Conservation (phyloP, 495 filamentous ascomycete species). For the Penicillium desertorum region DNA sequence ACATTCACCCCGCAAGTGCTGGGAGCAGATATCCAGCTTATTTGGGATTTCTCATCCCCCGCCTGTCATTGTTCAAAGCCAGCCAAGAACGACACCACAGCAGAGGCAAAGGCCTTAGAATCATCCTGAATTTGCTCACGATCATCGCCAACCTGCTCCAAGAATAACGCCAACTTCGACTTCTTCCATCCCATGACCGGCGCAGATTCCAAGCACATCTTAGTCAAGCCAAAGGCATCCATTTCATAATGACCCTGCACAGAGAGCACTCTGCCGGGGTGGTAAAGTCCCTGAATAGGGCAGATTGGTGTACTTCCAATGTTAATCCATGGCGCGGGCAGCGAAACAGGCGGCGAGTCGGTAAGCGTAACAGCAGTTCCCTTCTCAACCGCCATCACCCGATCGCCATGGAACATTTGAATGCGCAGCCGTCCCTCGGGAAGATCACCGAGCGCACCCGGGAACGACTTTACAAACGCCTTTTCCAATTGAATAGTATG, state of each 20-base stretch:
- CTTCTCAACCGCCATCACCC: slow-evolving; percentile 33
- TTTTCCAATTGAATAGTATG: slow-evolving; percentile 29
- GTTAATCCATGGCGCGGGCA: slow-evolving; percentile 33
- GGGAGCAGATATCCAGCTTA: background rate
- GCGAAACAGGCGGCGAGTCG: slow-evolving; percentile 28
- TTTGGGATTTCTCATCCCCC: background rate
- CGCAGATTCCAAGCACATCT: slow-evolving; percentile 35
- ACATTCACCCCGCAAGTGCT: background rate
- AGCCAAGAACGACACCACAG: slow-evolving; percentile 28
- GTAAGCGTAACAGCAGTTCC: slow-evolving; percentile 19
- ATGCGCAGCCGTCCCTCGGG: slow-evolving; percentile 27
- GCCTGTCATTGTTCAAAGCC: slow-evolving; percentile 24
- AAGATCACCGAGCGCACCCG: slow-evolving; percentile 16
- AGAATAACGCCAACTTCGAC: slow-evolving; percentile 27
- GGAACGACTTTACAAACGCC: slow-evolving; percentile 26
- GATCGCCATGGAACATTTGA: slow-evolving; percentile 43
- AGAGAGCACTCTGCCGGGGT: slow-evolving; percentile 32
- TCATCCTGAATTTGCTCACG: slow-evolving; percentile 24
- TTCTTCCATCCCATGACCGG: slow-evolving; percentile 30
- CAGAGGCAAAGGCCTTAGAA: slow-evolving; percentile 26
- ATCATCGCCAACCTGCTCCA: slow-evolving; percentile 32
- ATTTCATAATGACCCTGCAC: slow-evolving; percentile 43
- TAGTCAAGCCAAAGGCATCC: slow-evolving; percentile 34
- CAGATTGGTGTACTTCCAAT: slow-evolving; percentile 36
- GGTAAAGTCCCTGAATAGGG: slow-evolving; percentile 43